Percentiles rank a stretch among this genome's conserved stretches.
Evolutionary conservation across 1,284 basidiomycete genomes (phyloP).

Genomic region (Pseudozyma pruni): DNA sequence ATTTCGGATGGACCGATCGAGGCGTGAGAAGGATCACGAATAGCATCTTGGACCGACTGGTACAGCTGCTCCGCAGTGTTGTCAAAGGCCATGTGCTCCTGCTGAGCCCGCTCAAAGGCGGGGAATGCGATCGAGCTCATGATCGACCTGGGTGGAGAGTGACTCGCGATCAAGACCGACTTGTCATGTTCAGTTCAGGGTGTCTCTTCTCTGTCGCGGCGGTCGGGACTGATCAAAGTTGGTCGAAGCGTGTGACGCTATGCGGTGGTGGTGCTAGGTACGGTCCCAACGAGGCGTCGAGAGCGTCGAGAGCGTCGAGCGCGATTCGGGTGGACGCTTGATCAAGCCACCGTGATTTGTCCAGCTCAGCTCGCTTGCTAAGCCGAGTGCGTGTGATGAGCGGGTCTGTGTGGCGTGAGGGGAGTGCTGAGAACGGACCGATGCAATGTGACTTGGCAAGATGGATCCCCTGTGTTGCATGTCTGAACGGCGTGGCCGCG

Average conservation of each 20-base stretch:
- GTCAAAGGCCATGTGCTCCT: slow-evolving; percentile 36
- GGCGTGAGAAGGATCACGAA: slow-evolving; percentile 5
- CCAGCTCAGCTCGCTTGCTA: too few relatives aligned
- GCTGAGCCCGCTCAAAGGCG: slow-evolving; percentile 39
- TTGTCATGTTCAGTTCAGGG: slow-evolving; percentile 9
- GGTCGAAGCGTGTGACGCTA: too few relatives aligned
- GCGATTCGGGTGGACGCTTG: too few relatives aligned
- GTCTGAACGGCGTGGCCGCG: too few relatives aligned
- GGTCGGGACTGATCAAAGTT: too few relatives aligned
- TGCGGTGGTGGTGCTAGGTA: not conserved
- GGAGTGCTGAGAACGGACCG: not conserved
- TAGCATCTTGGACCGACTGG: slow-evolving; percentile 23
- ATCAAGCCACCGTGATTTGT: too few relatives aligned
- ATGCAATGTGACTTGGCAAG: too few relatives aligned
- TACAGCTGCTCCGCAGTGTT: slow-evolving; percentile 34
- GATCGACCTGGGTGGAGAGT: not conserved
- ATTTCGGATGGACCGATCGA: not conserved
- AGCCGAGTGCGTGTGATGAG: not conserved
- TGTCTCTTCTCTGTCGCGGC: not conserved
- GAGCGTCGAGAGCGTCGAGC: too few relatives aligned
- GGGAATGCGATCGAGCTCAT: slow-evolving; percentile 45
- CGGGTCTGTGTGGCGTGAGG: not conserved
- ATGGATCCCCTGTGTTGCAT: too few relatives aligned
- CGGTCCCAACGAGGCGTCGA: too few relatives aligned
- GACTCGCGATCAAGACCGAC: slow-evolving; percentile 1